Evolutionary conservation across 495 filamentous ascomycete genomes (phyloP), one percentile per base, ranked within the genome.

Genomic region (Aspergillus bridgeri): DNA sequence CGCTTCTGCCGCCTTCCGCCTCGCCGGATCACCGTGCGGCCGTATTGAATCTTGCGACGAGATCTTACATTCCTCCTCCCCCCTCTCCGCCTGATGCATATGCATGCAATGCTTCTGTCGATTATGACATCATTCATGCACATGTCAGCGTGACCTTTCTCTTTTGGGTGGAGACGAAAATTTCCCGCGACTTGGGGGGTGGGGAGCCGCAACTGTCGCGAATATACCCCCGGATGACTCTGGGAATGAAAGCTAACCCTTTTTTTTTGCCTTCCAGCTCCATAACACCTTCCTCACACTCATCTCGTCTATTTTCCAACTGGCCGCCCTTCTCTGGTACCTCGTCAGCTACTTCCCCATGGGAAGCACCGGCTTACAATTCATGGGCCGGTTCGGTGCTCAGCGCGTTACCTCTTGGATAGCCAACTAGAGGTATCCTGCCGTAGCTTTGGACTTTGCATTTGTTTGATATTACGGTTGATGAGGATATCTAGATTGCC

Each of bases 301-400:
- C 29, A 72, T 97, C 60, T 87, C 90, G 21, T 85, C 89, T 49
- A 80, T 97, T 60, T 75, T 89, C 65, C 94, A 98, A 69, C 75
- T 97, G 51, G 86, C 83, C 51, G 86, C 87, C 51, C 79, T 98
- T 47, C 57, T 92, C 24, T 98, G 94, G 93, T 98, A 98, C 74
- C 79, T 96, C 9, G 87, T 98, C 73, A 94, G 89, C 75, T 98
- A 98, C 76, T 98, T 98, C 70, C 94, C 94, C 3, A 96, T 97
- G 92, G 94, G 94, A 22, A 89, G 88, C 50, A 91, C 85, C 50
- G 91, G 93, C 19, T 74, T 97, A 60, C 86, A 92, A 61, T 88
- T 96, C 62, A 91, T 91, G 65, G 88, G 90, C 43, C 85, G 83
- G 13, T 91, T 96, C 62, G 94, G 93, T 9, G 90, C 87, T 18